Percentiles rank a stretch among this genome's conserved stretches.
phyloP scores from a whole-genome alignment of 306 rosid species.

The Parietaria judaica region DNA sequence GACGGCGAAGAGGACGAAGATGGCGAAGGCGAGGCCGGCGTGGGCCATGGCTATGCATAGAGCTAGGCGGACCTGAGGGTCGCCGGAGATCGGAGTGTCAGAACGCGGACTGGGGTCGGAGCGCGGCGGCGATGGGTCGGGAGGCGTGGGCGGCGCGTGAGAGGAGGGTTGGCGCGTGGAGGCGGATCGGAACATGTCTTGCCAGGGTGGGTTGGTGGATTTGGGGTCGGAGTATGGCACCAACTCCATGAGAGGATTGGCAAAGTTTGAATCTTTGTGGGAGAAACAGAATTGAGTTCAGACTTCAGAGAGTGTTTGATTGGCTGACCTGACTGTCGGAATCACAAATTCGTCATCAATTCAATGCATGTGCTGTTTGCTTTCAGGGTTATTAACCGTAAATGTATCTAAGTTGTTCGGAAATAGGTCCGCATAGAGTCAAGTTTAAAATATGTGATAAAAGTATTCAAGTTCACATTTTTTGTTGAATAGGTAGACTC shows the following conservation, averaged over 20 bases:
- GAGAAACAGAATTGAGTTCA: too few species aligned
- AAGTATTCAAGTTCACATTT: too few species aligned
- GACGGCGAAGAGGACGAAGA: constrained; percentile 55
- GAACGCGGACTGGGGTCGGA: neutral
- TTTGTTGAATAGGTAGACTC: too few species aligned
- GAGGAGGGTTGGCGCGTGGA: constrained; percentile 42
- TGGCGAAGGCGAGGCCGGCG: constrained; percentile 71
- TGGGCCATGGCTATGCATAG: constrained; percentile 94
- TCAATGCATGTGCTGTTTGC: too few species aligned
- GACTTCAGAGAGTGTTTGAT: too few species aligned
- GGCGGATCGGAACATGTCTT: constrained; percentile 95
- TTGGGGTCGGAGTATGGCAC: constrained; percentile 61
- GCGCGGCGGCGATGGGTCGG: constrained; percentile 17
- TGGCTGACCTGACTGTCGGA: too few species aligned
- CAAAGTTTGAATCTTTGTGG: too few species aligned
- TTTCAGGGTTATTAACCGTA: too few species aligned
- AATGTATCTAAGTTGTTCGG: too few species aligned
- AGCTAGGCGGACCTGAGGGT: constrained; percentile 84
- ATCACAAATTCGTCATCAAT: too few species aligned
- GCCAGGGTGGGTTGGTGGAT: constrained; percentile 64
- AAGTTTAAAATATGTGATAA: too few species aligned
- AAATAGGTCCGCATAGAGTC: too few species aligned
- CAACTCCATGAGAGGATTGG: constrained; percentile 26
- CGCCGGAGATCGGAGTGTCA: constrained; percentile 45
- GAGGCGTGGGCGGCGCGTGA: constrained; percentile 31